Evolutionary conservation across 225 moss, liverwort and hornwort species (phyloP).

Genomic region (Marchantia paleacea): DNA sequence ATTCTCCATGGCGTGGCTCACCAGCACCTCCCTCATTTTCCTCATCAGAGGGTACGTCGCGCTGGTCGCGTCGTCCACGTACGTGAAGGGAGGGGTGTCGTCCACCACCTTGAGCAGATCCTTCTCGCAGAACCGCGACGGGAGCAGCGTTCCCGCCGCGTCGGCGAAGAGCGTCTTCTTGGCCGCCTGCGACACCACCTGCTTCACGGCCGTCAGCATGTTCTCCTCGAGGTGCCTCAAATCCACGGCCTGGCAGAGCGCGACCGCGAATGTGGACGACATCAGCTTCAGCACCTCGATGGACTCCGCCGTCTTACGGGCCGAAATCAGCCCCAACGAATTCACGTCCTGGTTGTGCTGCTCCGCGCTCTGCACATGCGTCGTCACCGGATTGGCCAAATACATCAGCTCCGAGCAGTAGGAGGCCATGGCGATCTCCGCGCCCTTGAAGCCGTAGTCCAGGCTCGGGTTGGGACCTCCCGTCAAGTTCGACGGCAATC

Average conservation of each 20-base stretch:
- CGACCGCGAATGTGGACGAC: constrained; percentile 28
- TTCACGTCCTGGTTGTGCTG: constrained; percentile 45
- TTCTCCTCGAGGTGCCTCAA: constrained; percentile 63
- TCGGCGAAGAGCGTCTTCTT: constrained; percentile 52
- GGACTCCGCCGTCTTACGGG: constrained; percentile 25
- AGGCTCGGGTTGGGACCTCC: constrained; percentile 37
- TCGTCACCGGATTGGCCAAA: constrained; percentile 36
- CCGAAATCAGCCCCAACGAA: constrained; percentile 28
- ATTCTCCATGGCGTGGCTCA: constrained; percentile 43
- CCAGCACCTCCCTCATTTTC: constrained; percentile 53
- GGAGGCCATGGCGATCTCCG: constrained; percentile 40
- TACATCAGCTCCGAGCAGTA: constrained; percentile 35
- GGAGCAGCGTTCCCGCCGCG: constrained; percentile 24
- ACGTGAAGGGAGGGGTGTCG: constrained; percentile 55
- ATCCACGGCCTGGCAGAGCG: constrained; percentile 38
- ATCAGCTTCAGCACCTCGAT: constrained; percentile 41
- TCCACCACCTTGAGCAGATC: constrained; percentile 59
- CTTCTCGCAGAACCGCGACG: constrained; percentile 48
- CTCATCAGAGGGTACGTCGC: constrained; percentile 58
- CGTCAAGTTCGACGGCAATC: constrained; percentile 34
- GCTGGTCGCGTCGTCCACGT: constrained; percentile 66
- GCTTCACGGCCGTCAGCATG: constrained; percentile 57
- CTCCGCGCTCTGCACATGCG: constrained; percentile 41
- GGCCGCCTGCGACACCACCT: constrained; percentile 40
- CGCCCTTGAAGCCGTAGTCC: constrained; percentile 42